Base-by-base conservation (phyloP, 1,284 basidiomycete species). In the Marasmius sp. region DNA sequence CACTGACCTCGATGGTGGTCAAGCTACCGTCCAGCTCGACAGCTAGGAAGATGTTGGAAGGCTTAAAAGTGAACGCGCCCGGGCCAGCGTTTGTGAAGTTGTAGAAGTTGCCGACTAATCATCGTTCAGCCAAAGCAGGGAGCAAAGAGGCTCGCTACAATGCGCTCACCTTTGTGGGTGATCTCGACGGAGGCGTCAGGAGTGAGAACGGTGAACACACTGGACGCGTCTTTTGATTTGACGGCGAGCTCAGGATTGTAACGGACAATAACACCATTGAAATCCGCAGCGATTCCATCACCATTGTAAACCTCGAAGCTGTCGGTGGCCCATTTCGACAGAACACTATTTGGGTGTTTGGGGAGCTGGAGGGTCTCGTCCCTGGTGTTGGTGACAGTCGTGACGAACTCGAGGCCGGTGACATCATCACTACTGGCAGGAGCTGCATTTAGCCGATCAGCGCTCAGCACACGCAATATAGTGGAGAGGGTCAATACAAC, bases 31-130 rank as follows among this genome's bases (percentile, higher is more conserved):
- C 60, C n/a, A 12, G 22, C 37, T 61, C 56, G 60, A 83, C 81
- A 34, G 80, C 80, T 64, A 82, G 80, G 69, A 81, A 83, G n/a
- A 80, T 79, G 14, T 81, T 81, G 62, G 81, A 81, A 1, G 81
- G 81, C 16, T 79, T 75, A 22, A 80, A 79, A 52, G 81, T 76
- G 68, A 81, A 83, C 56, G 81, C 78, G 53, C 81, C 81, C 14
- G 33, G 33, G 2, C 60, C 60, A 20, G 48, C 60, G 60, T 27
- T 27, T 5, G 55, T 61, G 58, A 58, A 59, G 57, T 59, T 55
- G 61, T 53, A 62, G 58, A 33, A 59, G 49, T 58, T 62, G 11
- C 58, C 61, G 18, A 59, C 57, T 59, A 27, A 5, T 27, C 5
- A 27, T 27, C 5, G 27, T 27, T 27, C 27, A 5, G 27, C 5